Base-by-base conservation (phyloP, 257 asterid species). In the Plantago ovata region DNA sequence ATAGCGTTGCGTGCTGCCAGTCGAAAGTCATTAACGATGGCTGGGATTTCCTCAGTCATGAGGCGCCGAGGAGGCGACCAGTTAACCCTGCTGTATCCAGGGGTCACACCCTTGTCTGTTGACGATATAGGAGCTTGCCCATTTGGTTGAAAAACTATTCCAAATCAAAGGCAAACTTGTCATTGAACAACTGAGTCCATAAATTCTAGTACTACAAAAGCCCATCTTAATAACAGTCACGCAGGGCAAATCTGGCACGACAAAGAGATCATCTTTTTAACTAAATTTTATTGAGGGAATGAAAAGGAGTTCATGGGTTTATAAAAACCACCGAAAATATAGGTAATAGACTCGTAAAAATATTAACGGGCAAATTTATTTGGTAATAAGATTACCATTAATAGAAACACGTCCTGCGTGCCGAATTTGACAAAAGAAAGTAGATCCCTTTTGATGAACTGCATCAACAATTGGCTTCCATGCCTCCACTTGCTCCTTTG, bases 121-220 rank as follows among this genome's bases (percentile, higher is more conserved):
- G 71, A 58, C 8, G 85, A 75, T 59, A 79, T 24, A 0, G 85
- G 79, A 66, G 77, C 58, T 63, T 61, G 63, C 7, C 77, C 77
- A n/a, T 70, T 69, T 6, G 81, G 81, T 60, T 77, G 79, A 24
- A 63, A 60, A 46, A 14, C 79, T 74, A 52, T 19, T 61, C 33
- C 23, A 56, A 18, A 55, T 16, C 24, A 38, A 15, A 15, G n/a
- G n/a, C n/a, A n/a, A n/a, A n/a, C n/a, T n/a, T n/a, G n/a, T n/a
- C n/a, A n/a, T n/a, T n/a, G n/a, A n/a, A n/a, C n/a, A n/a, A n/a
- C n/a, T n/a, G n/a, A n/a, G n/a, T n/a, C n/a, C n/a, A n/a, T n/a
- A n/a, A n/a, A n/a, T n/a, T n/a, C n/a, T n/a, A n/a, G n/a, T n/a
- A n/a, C n/a, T n/a, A n/a, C n/a, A n/a, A n/a, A n/a, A n/a, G n/a